Evolutionary conservation across 2,329 filamentous ascomycete species (phyloP), one percentile per base, ranked within the genome.

Genomic region (Aspergillus ustus): DNA sequence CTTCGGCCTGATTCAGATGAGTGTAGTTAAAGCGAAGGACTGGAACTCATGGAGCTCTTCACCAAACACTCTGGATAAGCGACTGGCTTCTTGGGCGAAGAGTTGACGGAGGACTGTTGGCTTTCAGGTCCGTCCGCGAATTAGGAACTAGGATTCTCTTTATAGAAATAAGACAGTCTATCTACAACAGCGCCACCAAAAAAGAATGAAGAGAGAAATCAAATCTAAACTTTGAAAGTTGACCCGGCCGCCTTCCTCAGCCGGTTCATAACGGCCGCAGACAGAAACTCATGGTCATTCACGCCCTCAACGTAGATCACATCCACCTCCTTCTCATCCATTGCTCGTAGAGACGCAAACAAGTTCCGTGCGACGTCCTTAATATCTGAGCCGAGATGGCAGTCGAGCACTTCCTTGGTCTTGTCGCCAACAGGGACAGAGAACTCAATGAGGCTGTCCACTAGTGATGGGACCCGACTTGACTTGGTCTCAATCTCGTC

Each of bases 231-330:
- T 79, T 73, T 80, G 78, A 64, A 83, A 74, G 73, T 85, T 84
- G 72, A 84, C 52, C 81, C 81, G 43, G 91, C 91, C 59, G 91
- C 91, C 80, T 94, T 94, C 66, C 91, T 85, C 60, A 94, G 82
- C 67, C 91, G 84, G 72, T 94, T 94, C 90, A 94, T 93, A 67
- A 94, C 88, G 25, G 91, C 95, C 25, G 92, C 91, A 20, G 93
- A 92, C 68, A 95, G 89, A 73, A 95, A 91, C 34, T 90, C 88
- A 62, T 90, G 69, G 57, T 91, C 90, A 20, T 81, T 77, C 60
- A 97, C 91, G 2, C 94, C 94, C 75, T 99, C 95, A 11, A 98
- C 92, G 68, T 93, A 91, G 56, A 99, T 97, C 20, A 90, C 83
- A 72, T 95, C 89, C 4, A 92, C 92, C 31, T 88, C 86, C 64